Conservation (phyloP, 225 moss, liverwort and hornwort genomes). For the Anthoceros angustus region DNA sequence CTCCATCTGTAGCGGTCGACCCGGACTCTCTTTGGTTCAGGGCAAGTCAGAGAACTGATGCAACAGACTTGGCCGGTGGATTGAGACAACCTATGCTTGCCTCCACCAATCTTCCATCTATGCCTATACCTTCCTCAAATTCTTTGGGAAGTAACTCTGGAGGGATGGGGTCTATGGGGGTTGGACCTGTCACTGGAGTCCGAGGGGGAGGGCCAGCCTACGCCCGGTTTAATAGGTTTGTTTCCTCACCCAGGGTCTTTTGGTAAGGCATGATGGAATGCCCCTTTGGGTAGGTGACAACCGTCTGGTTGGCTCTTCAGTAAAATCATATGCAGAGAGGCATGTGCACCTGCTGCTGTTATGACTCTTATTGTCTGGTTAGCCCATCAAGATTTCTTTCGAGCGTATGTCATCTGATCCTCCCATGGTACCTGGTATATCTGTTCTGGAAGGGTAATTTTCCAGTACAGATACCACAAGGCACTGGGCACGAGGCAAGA, state of each 20-base stretch:
- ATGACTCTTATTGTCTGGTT: too few species aligned
- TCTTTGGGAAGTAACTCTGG: neutral
- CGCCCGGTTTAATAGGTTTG: neutral
- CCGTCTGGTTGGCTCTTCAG: too few species aligned
- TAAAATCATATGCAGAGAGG: too few species aligned
- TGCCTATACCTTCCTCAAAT: conserved; percentile 7
- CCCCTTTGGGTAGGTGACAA: neutral
- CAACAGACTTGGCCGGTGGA: conserved; percentile 9
- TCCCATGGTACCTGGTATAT: too few species aligned
- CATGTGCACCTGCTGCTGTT: too few species aligned
- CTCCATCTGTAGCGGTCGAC: conserved; percentile 17
- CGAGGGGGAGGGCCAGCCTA: conserved; percentile 1
- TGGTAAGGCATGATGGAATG: neutral
- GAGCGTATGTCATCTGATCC: too few species aligned
- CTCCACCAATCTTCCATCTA: conserved; percentile 12
- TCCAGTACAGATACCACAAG: too few species aligned
- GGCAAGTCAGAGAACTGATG: neutral
- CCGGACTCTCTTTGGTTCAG: conserved; percentile 22
- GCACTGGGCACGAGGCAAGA: too few species aligned
- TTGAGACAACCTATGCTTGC: conserved; percentile 19
- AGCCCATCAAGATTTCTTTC: too few species aligned
- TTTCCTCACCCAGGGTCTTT: neutral
- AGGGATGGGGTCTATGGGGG: neutral
- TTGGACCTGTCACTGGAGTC: neutral
- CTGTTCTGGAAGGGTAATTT: too few species aligned